Evolutionary conservation across 2,329 filamentous ascomycete species (phyloP), one percentile per base, ranked within the genome.

Genomic region (Didymosphaeria variabile): DNA sequence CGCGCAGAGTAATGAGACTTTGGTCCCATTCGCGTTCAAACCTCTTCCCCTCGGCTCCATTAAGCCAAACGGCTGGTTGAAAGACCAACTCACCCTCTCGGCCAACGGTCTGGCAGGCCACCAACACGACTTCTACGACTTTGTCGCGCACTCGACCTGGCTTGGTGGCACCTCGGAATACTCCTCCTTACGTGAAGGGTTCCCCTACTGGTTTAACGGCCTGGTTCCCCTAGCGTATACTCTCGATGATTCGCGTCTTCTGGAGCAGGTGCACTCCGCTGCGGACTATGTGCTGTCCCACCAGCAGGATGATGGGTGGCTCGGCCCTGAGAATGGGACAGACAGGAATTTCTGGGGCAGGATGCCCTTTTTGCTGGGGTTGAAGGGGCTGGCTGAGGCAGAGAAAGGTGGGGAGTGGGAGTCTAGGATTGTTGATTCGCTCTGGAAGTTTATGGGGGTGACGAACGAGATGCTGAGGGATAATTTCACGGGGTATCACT

Each of bases 161-260:
- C 69, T 85, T 1, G 85, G 84, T 2, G 84, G 85, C 5, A 66
- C 76, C 34, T 69, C 76, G 3, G 85, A 87, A 64, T 88, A 88
- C 66, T 85, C 80, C 13, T 73, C 74, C 23, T 74, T 87, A 2
- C 81, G 87, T 65, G 86, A 88, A 74, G 83, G 81, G 1, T 80
- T 83, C 29, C 84, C 85, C 0, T 88, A 88, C 69, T 88, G 85
- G 84, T 84, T 86, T 67, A 87, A 88, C 65, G 83, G 81, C 4
- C 76, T 87, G 1, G 85, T 88, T 1, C 85, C 86, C 19, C 78
- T 88, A 26, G 85, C 86, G 1, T 88, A 84, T 61, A 74, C 73
- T 0, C 71, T 85, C 5, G 77, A 84, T 54, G 82, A 87, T 67
- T 64, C 74, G 3, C 73, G 81, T 5, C 73, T 88, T n/a, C 84